Evolutionary conservation across 768 basidiomycete genomes (phyloP).

Genomic region (Psilocybe tampanensis): DNA sequence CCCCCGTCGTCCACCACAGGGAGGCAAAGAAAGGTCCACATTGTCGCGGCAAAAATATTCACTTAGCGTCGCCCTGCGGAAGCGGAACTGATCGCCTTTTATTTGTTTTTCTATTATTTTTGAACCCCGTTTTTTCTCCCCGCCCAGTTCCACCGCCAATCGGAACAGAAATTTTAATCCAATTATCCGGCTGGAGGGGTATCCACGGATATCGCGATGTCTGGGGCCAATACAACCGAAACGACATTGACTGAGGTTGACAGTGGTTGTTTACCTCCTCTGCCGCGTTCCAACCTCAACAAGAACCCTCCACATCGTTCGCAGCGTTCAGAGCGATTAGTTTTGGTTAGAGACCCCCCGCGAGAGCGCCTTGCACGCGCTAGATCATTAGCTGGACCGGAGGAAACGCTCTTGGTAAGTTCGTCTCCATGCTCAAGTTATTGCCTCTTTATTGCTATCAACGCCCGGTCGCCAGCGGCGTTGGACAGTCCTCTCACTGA

Average conservation of each 20-base stretch:
- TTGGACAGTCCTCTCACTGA: neutral
- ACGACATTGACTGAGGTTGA: neutral
- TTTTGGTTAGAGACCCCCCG: constrained; percentile 33
- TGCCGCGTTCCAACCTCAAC: neutral
- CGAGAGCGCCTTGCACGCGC: constrained; percentile 26
- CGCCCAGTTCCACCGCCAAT: constrained; percentile 8
- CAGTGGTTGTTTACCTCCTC: neutral
- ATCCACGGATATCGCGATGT: constrained; percentile 7
- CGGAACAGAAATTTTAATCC: constrained; percentile 1
- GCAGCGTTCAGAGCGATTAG: constrained; percentile 1
- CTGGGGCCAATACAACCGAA: neutral
- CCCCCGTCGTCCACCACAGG: neutral
- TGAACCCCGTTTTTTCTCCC: constrained; percentile 19
- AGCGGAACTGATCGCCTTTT: constrained; percentile 18
- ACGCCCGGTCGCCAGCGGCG: neutral
- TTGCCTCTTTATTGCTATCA: neutral
- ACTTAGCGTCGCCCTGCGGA: neutral
- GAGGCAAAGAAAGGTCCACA: neutral
- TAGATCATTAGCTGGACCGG: constrained; percentile 11
- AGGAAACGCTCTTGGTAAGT: constrained; percentile 31
- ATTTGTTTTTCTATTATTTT: constrained; percentile 16
- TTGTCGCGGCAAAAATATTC: neutral
- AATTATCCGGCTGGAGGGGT: neutral
- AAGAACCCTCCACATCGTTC: neutral
- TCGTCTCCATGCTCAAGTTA: neutral